A percentile compares a stretch with the other conserved stretches of the same genome.
Conservation (phyloP, 2,329 filamentous ascomycete species). For the Macrophomina tecta region DNA sequence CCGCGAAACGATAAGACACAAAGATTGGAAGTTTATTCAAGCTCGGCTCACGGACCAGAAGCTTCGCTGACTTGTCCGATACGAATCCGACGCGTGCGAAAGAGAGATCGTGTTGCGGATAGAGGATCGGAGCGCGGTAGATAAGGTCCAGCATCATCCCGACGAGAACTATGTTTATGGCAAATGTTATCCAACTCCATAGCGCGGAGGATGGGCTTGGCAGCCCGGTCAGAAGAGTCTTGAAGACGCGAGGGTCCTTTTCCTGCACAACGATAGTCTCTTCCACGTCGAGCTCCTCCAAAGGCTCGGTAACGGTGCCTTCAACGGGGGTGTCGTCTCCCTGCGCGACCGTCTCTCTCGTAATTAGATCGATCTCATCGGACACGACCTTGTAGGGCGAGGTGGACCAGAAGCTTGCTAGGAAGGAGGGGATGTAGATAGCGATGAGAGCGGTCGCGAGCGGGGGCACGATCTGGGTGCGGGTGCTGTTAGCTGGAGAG, state of each 20-base stretch:
- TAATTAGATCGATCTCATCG: conserved; percentile 62
- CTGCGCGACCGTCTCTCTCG: conserved; percentile 46
- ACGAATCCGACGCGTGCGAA: conserved; percentile 90
- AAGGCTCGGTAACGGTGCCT: conserved; percentile 41
- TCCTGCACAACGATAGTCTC: conserved; percentile 68
- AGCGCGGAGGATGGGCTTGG: conserved; percentile 74
- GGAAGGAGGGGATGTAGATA: conserved; percentile 69
- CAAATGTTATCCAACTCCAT: conserved; percentile 70
- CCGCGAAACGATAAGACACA: conserved; percentile 63
- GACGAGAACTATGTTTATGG: conserved; percentile 74
- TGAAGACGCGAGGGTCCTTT: conserved; percentile 62
- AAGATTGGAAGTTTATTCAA: conserved; percentile 75
- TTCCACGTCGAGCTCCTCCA: conserved; percentile 62
- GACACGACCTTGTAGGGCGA: conserved; percentile 63
- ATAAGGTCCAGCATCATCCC: conserved; percentile 77
- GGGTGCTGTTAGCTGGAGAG: conserved; percentile 29
- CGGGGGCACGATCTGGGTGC: conserved; percentile 46
- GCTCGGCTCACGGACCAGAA: conserved; percentile 86
- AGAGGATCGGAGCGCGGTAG: conserved; percentile 71
- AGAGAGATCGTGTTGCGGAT: conserved; percentile 76
- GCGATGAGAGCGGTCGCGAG: conserved; percentile 67
- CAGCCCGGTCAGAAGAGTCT: conserved; percentile 74
- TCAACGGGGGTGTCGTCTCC: conserved; percentile 45
- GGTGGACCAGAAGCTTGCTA: conserved; percentile 63
- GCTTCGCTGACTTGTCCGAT: conserved; percentile 76